Conservation (phyloP, 768 basidiomycete species). For the Fomitopsis serialis region DNA sequence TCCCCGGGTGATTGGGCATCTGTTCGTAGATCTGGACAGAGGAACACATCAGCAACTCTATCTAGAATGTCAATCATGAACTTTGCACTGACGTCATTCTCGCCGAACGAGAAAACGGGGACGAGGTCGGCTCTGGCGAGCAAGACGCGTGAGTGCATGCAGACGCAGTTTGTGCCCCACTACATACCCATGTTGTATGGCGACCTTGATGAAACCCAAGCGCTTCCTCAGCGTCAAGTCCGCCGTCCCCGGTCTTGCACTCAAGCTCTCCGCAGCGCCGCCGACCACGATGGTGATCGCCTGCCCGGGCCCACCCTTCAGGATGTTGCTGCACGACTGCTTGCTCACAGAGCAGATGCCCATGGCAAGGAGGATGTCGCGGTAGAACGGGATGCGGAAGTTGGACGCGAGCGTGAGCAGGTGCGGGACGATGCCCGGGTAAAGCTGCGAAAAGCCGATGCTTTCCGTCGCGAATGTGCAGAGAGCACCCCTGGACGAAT, state of each 20-base stretch:
- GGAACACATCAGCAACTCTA: neutral
- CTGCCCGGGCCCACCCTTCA: constrained; percentile 38
- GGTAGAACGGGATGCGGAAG: constrained; percentile 89
- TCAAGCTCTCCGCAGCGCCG: constrained; percentile 91
- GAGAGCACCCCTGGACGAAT: constrained; percentile 69
- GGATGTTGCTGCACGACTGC: constrained; percentile 83
- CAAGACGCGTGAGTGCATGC: constrained; percentile 1
- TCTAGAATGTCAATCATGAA: no score
- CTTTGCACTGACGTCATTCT: constrained; percentile 82
- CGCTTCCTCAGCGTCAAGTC: constrained; percentile 76
- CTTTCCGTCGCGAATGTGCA: constrained; percentile 97
- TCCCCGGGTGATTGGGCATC: constrained; percentile 93
- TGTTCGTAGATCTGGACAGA: constrained; percentile 85
- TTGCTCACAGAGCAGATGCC: constrained; percentile 94
- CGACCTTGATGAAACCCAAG: constrained; percentile 95
- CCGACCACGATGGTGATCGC: constrained; percentile 95
- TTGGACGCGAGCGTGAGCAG: constrained; percentile 88
- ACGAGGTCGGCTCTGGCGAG: constrained; percentile 86
- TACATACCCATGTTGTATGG: constrained; percentile 79
- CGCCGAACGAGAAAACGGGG: constrained; percentile 97
- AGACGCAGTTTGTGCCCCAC: neutral
- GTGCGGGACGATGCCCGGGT: constrained; percentile 90
- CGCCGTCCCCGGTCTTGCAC: constrained; percentile 95
- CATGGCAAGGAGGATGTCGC: constrained; percentile 81
- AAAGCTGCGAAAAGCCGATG: constrained; percentile 84